Evolutionary conservation across 73 alveolate genomes (phyloP).

Genomic region (Paramecium tetraurelia): DNA sequence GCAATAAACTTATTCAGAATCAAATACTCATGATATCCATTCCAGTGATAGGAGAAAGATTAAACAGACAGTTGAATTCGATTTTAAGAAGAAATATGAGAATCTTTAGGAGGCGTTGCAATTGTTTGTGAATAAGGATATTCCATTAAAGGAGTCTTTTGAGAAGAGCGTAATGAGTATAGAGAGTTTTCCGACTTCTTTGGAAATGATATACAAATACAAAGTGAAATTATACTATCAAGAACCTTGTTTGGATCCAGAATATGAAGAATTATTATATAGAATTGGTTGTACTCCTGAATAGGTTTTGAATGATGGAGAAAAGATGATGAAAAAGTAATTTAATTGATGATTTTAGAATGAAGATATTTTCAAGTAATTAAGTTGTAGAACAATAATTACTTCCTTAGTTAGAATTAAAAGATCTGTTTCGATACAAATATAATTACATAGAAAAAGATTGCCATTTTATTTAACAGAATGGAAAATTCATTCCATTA

Average conservation of each 20-base stretch:
- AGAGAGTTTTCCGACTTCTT: background rate
- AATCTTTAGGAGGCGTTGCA: background rate
- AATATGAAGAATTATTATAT: slow-evolving; percentile 13
- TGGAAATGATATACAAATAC: background rate
- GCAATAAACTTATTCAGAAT: background rate
- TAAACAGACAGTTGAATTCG: background rate
- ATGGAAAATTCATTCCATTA: background rate
- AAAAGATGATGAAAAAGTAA: slow-evolving; percentile 12
- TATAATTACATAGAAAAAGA: slow-evolving; percentile 22
- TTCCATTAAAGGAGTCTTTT: background rate
- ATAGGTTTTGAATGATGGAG: slow-evolving; percentile 32
- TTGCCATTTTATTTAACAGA: background rate
- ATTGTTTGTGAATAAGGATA: background rate
- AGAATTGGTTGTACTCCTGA: slow-evolving; percentile 1
- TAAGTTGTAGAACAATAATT: background rate
- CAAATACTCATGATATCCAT: background rate
- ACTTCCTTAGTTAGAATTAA: background rate
- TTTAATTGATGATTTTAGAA: background rate
- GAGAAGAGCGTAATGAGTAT: background rate
- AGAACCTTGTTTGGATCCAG: background rate
- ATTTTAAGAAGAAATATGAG: background rate
- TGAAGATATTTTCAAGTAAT: background rate
- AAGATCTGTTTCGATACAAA: slow-evolving; percentile 30
- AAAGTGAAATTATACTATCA: background rate
- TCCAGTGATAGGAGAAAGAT: background rate